Percentiles rank a stretch among this genome's conserved stretches.
Evolutionary conservation across 768 basidiomycete species (phyloP).

Genomic region (Suillus weaverae): DNA sequence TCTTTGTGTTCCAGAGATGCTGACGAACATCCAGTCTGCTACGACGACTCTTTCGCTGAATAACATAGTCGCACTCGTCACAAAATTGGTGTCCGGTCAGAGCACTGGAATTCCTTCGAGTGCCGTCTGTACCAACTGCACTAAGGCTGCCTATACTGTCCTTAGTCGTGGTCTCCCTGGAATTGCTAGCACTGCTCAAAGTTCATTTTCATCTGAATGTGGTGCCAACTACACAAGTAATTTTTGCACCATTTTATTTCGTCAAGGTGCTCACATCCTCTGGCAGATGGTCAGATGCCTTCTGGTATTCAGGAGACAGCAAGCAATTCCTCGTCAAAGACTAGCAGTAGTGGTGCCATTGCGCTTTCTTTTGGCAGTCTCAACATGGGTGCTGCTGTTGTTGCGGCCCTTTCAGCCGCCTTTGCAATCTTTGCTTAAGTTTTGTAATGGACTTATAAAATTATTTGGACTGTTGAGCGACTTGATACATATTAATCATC

Average conservation of each 20-base stretch:
- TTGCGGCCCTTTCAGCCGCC: slow-evolving; percentile 35
- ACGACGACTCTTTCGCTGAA: slow-evolving; percentile 22
- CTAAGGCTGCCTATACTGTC: slow-evolving; percentile 52
- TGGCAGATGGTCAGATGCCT: slow-evolving; percentile 32
- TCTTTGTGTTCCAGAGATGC: slow-evolving; percentile 58
- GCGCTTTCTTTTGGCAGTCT: slow-evolving; percentile 24
- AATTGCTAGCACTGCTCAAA: slow-evolving; percentile 27
- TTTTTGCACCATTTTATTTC: slow-evolving; percentile 14
- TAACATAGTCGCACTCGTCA: slow-evolving; percentile 18
- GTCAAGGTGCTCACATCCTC: slow-evolving; percentile 6
- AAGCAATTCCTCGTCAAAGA: slow-evolving; percentile 20
- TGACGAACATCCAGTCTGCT: slow-evolving; percentile 50
- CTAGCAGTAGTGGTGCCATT: slow-evolving; percentile 20
- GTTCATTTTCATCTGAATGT: slow-evolving; percentile 38
- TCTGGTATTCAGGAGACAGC: slow-evolving; percentile 25
- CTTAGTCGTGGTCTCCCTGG: slow-evolving; percentile 37
- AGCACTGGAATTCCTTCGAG: slow-evolving; percentile 30
- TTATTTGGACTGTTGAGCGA: not conserved
- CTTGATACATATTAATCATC: not conserved
- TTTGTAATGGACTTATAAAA: not conserved
- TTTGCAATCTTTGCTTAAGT: slow-evolving; percentile 37
- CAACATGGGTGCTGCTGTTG: slow-evolving; percentile 25
- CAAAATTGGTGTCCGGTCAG: slow-evolving; percentile 11
- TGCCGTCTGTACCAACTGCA: slow-evolving; percentile 53
- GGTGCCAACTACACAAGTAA: slow-evolving; percentile 55